phyloP scores from a whole-genome alignment of 2,329 filamentous ascomycete species.

The Colletotrichum tabaci region DNA sequence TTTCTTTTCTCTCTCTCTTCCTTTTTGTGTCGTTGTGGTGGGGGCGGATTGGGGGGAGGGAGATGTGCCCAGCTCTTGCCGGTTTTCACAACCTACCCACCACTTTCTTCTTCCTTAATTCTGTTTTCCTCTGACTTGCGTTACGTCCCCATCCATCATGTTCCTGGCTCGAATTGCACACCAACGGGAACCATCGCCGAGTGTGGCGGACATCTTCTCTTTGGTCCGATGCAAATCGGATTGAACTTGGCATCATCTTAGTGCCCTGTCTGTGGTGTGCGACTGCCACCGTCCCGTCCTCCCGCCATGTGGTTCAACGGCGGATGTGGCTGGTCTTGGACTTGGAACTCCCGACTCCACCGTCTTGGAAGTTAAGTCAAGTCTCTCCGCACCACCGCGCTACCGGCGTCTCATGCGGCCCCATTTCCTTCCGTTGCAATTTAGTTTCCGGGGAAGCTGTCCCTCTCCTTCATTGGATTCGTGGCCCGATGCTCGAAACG shows the following conservation, averaged over 20 bases:
- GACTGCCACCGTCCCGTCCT: conserved; percentile 2
- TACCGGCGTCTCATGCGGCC: conserved; percentile 4
- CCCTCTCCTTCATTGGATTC: conserved; percentile 22
- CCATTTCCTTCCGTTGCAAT: conserved; percentile 15
- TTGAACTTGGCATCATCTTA: conserved; percentile 6
- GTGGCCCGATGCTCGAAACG: conserved; percentile 1
- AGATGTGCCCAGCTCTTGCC: not conserved
- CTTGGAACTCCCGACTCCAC: not conserved
- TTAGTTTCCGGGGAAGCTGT: conserved; percentile 29
- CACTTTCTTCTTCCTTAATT: not conserved
- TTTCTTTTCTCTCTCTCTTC: not conserved
- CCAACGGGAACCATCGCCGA: not conserved
- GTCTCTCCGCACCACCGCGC: not conserved
- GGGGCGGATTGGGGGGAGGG: not conserved
- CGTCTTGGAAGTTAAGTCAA: conserved; percentile 17
- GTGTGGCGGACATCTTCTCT: conserved; percentile 1
- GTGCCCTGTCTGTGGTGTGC: conserved; percentile 15
- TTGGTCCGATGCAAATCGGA: conserved; percentile 11
- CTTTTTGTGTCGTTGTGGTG: not conserved
- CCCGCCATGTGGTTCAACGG: conserved; percentile 29
- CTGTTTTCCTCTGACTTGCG: conserved; percentile 8
- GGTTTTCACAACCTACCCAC: not conserved
- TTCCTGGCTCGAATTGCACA: not conserved
- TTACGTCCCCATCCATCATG: not conserved
- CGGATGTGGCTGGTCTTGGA: conserved; percentile 31